phyloP scores from a whole-genome alignment of 225 moss, liverwort and hornwort genomes.

The Physcomitrellopsis africana region DNA sequence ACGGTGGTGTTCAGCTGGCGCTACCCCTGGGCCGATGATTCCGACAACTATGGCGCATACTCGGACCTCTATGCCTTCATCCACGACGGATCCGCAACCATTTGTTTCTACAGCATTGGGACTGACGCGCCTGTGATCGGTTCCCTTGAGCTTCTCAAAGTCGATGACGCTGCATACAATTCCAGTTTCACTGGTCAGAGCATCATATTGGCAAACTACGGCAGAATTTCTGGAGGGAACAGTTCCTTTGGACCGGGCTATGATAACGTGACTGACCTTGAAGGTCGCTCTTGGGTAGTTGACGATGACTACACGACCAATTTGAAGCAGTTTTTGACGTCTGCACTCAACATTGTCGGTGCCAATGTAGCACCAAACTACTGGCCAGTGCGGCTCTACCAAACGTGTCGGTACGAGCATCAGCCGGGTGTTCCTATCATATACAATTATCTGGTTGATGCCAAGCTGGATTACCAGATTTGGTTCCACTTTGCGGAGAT shows the following conservation, averaged over 20 bases:
- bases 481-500: slow-evolving; percentile 98
- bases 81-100: slow-evolving; percentile 69
- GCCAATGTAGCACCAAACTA: slow-evolving; percentile 62
- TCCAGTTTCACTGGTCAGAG: slow-evolving; percentile 70
- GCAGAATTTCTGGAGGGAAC: slow-evolving; percentile 69
- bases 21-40: slow-evolving; percentile 54
- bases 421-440: slow-evolving; percentile 45
- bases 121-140: slow-evolving; percentile 84
- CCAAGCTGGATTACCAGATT: slow-evolving; percentile 85
- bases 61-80: slow-evolving; percentile 80
- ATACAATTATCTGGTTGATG: slow-evolving; percentile 71
- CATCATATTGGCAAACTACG: slow-evolving; percentile 82
- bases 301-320: slow-evolving; percentile 54
- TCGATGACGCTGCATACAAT: slow-evolving; percentile 58
- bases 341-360: slow-evolving; percentile 44
- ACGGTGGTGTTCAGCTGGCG: slow-evolving; percentile 93
- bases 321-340: slow-evolving; percentile 45
- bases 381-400: slow-evolving; percentile 78
- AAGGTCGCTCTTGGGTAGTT: slow-evolving; percentile 84
- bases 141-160: slow-evolving; percentile 75
- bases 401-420: slow-evolving; percentile 58
- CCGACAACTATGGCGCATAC: slow-evolving; percentile 68
- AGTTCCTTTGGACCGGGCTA: slow-evolving; percentile 83
- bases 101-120: slow-evolving; percentile 87
- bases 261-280: slow-evolving; percentile 74